Percentiles rank a stretch among this genome's conserved stretches.
Conservation (phyloP, 371 early-diverging fungal species). For the Umbelopsis sp. region DNA sequence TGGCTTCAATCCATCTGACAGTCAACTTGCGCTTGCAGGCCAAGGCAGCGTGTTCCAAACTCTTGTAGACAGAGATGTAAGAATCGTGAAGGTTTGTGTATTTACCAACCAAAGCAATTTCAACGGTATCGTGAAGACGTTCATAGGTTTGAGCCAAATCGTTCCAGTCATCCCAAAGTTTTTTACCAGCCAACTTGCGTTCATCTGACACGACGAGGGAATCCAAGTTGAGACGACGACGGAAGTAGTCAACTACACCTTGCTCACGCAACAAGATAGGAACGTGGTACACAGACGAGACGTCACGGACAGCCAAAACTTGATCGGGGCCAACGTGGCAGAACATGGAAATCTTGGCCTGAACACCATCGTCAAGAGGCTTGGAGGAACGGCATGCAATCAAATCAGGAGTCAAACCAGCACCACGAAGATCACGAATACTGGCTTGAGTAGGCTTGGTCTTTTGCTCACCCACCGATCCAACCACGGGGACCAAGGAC, state of each 20-base stretch:
- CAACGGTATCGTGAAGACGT: constrained; percentile 83
- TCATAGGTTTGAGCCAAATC: constrained; percentile 79
- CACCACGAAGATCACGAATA: constrained; percentile 93
- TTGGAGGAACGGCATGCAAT: constrained; percentile 95
- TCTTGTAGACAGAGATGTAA: constrained; percentile 96
- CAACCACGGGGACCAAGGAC: constrained; percentile 96
- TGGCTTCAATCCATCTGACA: constrained; percentile 95
- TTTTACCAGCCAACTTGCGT: constrained; percentile 60
- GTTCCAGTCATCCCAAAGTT: constrained; percentile 83
- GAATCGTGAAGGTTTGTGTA: constrained; percentile 95
- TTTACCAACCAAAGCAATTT: constrained; percentile 97
- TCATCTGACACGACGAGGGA: constrained; percentile 56
- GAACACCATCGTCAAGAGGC: constrained; percentile 80
- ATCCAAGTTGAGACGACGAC: constrained; percentile 80
- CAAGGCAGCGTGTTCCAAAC: constrained; percentile 92
- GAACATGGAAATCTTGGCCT: constrained; percentile 96
- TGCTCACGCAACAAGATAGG: constrained; percentile 90
- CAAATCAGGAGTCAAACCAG: constrained; percentile 96
- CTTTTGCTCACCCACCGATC: constrained; percentile 98
- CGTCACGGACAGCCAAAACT: constrained; percentile 93
- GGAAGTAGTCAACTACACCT: constrained; percentile 82
- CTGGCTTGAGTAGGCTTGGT: constrained; percentile 99
- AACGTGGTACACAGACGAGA: constrained; percentile 95
- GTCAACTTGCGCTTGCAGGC: constrained; percentile 81
- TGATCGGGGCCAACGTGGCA: constrained; percentile 95